Base-by-base conservation (phyloP, 2,329 filamentous ascomycete species). In the Aschersonia sp. region DNA sequence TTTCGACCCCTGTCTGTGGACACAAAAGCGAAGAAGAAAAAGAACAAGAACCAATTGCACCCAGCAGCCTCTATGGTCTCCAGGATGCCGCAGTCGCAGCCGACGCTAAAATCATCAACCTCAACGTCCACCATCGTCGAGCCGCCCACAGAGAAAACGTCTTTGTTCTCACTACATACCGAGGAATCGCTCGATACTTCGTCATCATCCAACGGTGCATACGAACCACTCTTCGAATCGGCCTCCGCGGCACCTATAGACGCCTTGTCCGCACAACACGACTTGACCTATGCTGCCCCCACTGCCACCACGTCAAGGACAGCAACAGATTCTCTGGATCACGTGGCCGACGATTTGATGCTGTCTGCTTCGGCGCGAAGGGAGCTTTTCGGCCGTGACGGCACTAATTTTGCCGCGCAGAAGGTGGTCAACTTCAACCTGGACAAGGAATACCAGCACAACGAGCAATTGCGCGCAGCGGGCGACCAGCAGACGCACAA, bases 1-100 rank as follows among this genome's bases (percentile, higher is more conserved):
- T 96, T 97, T 64, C 85, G 82, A 60, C 91, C 91, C 3, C 70
- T 96, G 40, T 95, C 89, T 1, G 89, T 96, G 10, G 78, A 82
- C 12, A 76, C 86, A 51, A 87, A 84, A 52, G 74, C 80, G 31
- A 77, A 76, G 52, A 88, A 85, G 66, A 87, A 83, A 67, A 82
- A 76, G 57, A 68, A 71, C 49, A 51, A 49, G 9, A 52, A 46
- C 10, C 48, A 52, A 9, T 12, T 38, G 28, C 9, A 35, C 4
- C 12, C 45, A 9, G 10, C 29, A 5, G n/a, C 38, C 4, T 9
- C 40, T 5, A 3, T 40, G 5, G 4, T 47, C 28, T 28, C 45
- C 9, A 5, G 48, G 28, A 47, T 45, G 12, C 31, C 35, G 35
- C 6, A 38, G 20, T 20, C 20, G 20, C 20, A 20, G 20, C 20